phyloP scores from a whole-genome alignment of 306 rosid genomes.

The Sicyos edulis region DNA sequence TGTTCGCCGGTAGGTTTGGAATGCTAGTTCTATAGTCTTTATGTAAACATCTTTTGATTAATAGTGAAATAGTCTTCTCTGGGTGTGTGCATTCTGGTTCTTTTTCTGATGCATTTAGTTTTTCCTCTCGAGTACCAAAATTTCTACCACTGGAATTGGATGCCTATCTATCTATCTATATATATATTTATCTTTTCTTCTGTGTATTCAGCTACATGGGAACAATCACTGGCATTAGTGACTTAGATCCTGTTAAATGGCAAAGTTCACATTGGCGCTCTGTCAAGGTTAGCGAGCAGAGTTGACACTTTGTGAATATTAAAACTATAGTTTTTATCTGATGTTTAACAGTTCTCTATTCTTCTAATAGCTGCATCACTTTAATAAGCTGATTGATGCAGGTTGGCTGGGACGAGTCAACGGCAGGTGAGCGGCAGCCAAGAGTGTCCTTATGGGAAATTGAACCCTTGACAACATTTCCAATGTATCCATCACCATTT shows the following conservation, averaged over 20 bases:
- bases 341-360: constrained; percentile 12
- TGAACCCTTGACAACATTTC: constrained; percentile 93
- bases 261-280: constrained; percentile 95
- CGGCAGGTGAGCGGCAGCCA: constrained; percentile 98
- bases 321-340: neutral
- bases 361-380: neutral
- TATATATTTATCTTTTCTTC: neutral
- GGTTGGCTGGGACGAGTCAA: constrained; percentile 99
- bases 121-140: neutral
- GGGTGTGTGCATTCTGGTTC: neutral
- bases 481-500: constrained; percentile 94
- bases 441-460: constrained; percentile 97
- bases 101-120: constrained; percentile 1
- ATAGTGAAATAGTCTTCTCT: neutral
- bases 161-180: neutral
- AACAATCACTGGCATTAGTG: constrained; percentile 86
- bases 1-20: constrained; percentile 68
- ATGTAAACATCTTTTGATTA: neutral
- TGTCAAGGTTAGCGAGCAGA: constrained; percentile 63
- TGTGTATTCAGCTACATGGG: constrained; percentile 65
- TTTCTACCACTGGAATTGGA: neutral
- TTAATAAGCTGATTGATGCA: constrained; percentile 33
- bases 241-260: constrained; percentile 81
- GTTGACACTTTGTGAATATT: neutral
- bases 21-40: constrained; percentile 13